Percentiles rank a stretch among this genome's conserved stretches.
phyloP scores from a whole-genome alignment of 192 early-diverging fungal genomes.

The Phlyctochytrium planicorne region DNA sequence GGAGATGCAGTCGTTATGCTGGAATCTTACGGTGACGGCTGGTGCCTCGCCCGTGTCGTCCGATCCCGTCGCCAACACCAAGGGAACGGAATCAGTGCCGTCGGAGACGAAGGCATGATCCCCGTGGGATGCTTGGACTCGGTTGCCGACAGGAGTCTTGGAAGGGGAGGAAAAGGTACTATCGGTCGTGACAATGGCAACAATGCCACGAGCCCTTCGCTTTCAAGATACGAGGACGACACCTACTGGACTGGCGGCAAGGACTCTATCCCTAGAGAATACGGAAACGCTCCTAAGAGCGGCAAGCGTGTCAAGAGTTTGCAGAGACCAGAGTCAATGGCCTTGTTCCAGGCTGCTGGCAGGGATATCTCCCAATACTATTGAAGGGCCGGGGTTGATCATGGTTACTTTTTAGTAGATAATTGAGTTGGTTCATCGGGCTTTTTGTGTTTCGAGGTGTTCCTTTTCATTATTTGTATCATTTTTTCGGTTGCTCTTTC shows the following conservation, averaged over 20 bases:
- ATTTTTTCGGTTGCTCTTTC: not conserved
- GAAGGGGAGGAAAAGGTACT: not conserved
- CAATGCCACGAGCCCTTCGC: no score
- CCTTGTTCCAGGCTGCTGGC: slow-evolving; percentile 3
- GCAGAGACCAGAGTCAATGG: slow-evolving; percentile 2
- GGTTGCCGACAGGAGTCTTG: not conserved
- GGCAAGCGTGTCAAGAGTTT: not conserved
- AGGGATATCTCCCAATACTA: not conserved
- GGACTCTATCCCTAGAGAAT: not conserved
- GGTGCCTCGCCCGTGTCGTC: slow-evolving; percentile 21
- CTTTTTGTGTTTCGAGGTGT: not conserved
- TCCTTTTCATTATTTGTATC: not conserved
- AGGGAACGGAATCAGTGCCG: not conserved
- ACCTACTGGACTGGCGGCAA: not conserved
- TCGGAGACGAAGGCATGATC: slow-evolving; percentile 30
- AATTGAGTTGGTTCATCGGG: no score
- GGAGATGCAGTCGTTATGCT: slow-evolving; percentile 37
- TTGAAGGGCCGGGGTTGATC: no score
- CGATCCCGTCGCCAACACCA: slow-evolving; percentile 12
- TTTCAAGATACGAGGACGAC: not conserved
- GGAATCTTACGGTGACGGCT: slow-evolving; percentile 37
- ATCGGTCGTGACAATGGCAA: not conserved
- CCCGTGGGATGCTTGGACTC: slow-evolving; percentile 24
- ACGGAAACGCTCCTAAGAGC: not conserved
- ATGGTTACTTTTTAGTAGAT: no score